Evolutionary conservation across 768 basidiomycete species (phyloP), one percentile per base, ranked within the genome.

Genomic region (Clitopilus hobsonii): DNA sequence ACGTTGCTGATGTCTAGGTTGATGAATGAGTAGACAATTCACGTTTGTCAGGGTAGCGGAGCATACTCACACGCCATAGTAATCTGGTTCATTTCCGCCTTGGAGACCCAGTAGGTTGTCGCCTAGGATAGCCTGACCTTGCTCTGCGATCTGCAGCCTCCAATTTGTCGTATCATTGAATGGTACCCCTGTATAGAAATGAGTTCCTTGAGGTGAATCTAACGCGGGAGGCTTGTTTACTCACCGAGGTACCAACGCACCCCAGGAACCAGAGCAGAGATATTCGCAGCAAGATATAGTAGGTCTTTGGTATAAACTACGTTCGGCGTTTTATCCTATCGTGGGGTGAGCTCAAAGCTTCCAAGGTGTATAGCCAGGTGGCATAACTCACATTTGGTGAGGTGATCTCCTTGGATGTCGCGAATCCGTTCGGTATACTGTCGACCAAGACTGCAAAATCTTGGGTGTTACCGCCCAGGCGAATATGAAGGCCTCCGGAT

Each of bases 51-150:
- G 27, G 4, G 23, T 5, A 13, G 51, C 26, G 5, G 14, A 1
- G 27, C 1, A 14, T 28, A 10, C 67, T 7, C 68, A 75, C 65
- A 62, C 56, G 8, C 74, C 69, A 59, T 86, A 92, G 58, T 90
- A 78, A 71, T 93, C 89, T 13, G 89, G 89, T 68, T 91, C 89
- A 64, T 91, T 90, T 2, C 84, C 88, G 1, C 83, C 79, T 64
- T 89, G 85, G 8, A 88, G 67, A 0, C 85, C 89, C 16, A 86
- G 65, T n/a, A 91, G 69, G 57, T 81, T 75, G 49, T 78, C 71
- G 1, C 89, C 89, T 1, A 91, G 72, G 55, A 89, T 84, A 16
- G 67, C 58, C 63, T 88, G 78, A 2, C 82, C 83, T 38, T 78
- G 67, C 62, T 82, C 76, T 5, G 82, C 85, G 26, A 88, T 81